phyloP scores from a whole-genome alignment of 495 filamentous ascomycete genomes.

The Penicillium diatomitis region DNA sequence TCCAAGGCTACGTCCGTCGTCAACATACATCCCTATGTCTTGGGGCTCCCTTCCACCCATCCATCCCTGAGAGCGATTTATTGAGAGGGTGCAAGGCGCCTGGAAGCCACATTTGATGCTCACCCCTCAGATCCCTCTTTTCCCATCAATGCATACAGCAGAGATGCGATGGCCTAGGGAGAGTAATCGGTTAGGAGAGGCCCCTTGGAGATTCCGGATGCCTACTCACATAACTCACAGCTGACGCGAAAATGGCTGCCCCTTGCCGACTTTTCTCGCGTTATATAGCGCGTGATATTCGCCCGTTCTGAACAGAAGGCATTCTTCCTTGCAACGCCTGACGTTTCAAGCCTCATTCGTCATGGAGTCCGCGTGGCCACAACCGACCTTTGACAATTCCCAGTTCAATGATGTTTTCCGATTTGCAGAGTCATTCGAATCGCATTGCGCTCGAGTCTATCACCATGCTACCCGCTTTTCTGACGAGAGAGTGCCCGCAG shows the following conservation, averaged over 20 bases:
- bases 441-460: conserved; percentile 9
- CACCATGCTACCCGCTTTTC: conserved; percentile 3
- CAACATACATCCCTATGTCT: too few relatives aligned
- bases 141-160: too few relatives aligned
- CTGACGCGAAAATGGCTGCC: not conserved
- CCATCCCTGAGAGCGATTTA: too few relatives aligned
- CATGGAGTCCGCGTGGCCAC: conserved; percentile 8
- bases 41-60: too few relatives aligned
- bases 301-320: not conserved
- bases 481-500: conserved; percentile 1
- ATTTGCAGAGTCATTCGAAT: conserved; percentile 7
- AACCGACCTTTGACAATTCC: not conserved
- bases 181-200: too few relatives aligned
- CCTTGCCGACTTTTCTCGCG: conserved; percentile 3
- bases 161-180: too few relatives aligned
- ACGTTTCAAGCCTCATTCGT: not conserved
- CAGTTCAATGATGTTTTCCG: conserved; percentile 7
- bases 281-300: not conserved
- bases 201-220: not conserved
- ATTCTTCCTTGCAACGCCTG: not conserved
- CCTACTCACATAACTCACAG: not conserved
- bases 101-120: too few relatives aligned
- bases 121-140: too few relatives aligned
- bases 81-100: too few relatives aligned
- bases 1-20: too few relatives aligned